Evolutionary conservation across 2,329 filamentous ascomycete species (phyloP).

Genomic region (Beauveria sp.): DNA sequence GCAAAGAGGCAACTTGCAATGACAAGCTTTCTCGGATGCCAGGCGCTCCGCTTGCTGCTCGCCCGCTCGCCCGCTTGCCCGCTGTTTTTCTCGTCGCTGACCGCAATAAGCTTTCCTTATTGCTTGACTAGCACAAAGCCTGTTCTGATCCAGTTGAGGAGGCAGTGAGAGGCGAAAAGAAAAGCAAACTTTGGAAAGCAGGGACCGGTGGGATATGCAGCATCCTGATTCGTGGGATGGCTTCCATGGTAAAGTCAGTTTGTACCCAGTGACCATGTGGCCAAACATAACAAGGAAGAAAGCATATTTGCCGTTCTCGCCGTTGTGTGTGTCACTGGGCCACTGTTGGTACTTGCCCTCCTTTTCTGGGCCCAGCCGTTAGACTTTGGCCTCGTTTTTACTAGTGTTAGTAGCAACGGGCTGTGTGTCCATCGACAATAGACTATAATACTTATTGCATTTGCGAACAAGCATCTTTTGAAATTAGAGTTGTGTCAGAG

Average conservation of each 20-base stretch:
- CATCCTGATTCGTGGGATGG: background rate
- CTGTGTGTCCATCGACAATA: no score
- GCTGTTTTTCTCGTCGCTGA: background rate
- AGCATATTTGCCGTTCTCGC: background rate
- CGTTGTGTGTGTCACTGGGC: background rate
- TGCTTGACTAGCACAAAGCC: background rate
- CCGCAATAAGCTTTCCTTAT: constrained; percentile 3
- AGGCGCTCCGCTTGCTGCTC: background rate
- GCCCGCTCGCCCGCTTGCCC: no score
- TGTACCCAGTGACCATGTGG: background rate
- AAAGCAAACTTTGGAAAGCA: background rate
- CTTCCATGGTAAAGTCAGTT: no score
- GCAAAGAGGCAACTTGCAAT: no score
- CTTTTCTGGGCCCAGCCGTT: background rate
- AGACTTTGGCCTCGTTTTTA: background rate
- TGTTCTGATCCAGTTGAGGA: background rate
- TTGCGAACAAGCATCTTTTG: background rate
- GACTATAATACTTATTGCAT: no score
- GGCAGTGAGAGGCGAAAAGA: background rate
- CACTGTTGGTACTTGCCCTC: background rate
- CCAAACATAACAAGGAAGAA: background rate
- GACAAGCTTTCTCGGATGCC: background rate
- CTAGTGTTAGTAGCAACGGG: no score
- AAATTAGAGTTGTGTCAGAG: constrained; percentile 1
- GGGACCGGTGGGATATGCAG: background rate